A percentile compares a stretch with the other conserved stretches of the same genome.
phyloP scores from a whole-genome alignment of 2,329 filamentous ascomycete genomes.

The Biscogniauxia mediterranea region DNA sequence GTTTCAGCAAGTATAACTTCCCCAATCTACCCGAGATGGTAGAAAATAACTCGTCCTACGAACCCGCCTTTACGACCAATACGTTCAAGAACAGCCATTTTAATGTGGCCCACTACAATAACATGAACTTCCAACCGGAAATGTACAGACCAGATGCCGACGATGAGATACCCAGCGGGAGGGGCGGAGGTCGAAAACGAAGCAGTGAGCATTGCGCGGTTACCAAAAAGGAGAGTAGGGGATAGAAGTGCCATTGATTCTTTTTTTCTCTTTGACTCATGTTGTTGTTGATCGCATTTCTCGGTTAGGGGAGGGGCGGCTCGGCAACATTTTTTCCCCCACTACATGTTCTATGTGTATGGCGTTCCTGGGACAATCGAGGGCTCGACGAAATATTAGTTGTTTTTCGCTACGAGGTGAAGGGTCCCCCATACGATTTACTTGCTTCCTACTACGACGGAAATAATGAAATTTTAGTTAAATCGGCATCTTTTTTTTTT shows the following conservation, averaged over 20 bases:
- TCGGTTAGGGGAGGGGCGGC: conserved; percentile 22
- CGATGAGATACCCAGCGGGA: conserved; percentile 31
- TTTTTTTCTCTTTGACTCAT: neutral
- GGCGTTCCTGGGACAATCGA: conserved; percentile 14
- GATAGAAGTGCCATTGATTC: conserved; percentile 24
- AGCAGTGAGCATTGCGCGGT: conserved; percentile 30
- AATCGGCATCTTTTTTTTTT: neutral
- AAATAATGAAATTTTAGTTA: neutral
- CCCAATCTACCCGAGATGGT: conserved; percentile 31
- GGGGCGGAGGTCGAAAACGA: conserved; percentile 29
- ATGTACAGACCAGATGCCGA: conserved; percentile 45
- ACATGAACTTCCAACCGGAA: conserved; percentile 59
- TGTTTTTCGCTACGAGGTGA: neutral
- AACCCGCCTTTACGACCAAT: conserved; percentile 52
- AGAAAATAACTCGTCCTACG: conserved; percentile 38
- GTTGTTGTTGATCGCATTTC: conserved; percentile 21
- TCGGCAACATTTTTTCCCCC: conserved; percentile 2
- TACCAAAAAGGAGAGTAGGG: conserved; percentile 32
- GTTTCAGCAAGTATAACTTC: conserved; percentile 57
- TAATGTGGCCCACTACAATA: conserved; percentile 66
- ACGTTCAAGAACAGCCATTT: conserved; percentile 67
- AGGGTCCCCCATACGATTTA: neutral
- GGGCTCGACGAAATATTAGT: neutral
- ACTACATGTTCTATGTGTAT: conserved; percentile 13
- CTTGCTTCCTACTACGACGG: neutral